Base-by-base conservation (phyloP, 768 basidiomycete genomes). In the Russula sp. region DNA sequence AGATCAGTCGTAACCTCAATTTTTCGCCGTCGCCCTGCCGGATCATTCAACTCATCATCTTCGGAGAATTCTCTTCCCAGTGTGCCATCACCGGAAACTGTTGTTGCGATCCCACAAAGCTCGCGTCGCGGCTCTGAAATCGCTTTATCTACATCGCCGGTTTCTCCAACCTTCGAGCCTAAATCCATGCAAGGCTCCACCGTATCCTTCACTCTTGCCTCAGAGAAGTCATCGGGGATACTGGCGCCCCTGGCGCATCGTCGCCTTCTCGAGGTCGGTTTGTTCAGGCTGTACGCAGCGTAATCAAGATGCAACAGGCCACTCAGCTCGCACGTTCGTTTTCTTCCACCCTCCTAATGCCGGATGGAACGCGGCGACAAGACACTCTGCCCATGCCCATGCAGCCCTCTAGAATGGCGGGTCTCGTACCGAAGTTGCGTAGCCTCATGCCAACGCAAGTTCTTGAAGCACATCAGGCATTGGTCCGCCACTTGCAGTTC, bases 401-500 rank as follows among this genome's bases (percentile, higher is more conserved):
- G 20, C 72, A 79, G 46, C 76, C 78, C 22, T 84, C 86, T 20
- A 80, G 87, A n/a, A 75, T 88, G 5, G 77, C 82, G 26, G 73
- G 74, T 8, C 73, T 89, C 51, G 76, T 80, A n/a, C 83, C 85
- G 18, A 84, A 81, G 66, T 73, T 91, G 60, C 78, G 77, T 63
- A 77, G 76, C 50, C 71, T 90, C 67, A 78, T 80, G 59, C 73
- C 81, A 10, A 84, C 83, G 0, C 82, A 89, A 69, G 86, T 84
- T 65, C 72, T 88, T 24, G 80, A 80, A 11, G 84, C 84, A 6
- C 89, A 90, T 72, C 75, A 79, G 58, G 88, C 85, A 8, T 80
- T 89, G 32, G 88, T 91, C 20, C 73, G 85, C 59, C 86, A 89
- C 73, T 72, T 91, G 70, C 84, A 89, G 72, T 91, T 90, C 75